Base-by-base conservation (phyloP, 257 asterid species). In the Fraxinus cuspidata region DNA sequence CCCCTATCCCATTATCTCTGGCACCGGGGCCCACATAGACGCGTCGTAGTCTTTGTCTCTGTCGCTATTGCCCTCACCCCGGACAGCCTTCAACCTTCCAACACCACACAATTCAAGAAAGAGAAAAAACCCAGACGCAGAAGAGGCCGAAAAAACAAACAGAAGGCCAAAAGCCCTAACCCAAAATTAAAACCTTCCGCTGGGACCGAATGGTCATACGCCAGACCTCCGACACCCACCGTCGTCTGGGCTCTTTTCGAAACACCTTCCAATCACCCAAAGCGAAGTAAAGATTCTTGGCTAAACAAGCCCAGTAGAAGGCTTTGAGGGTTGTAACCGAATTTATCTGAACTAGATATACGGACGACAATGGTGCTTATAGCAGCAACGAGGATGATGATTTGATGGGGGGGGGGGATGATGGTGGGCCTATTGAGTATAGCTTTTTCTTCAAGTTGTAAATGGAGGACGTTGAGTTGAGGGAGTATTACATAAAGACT, bases 1-100 rank as follows among this genome's bases (percentile, higher is more conserved):
- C n/a, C n/a, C n/a, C n/a, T n/a, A n/a, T n/a, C n/a, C 78, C 97
- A 87, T 79, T 88, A 92, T 75, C 87, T 94, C 44, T 88, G 94
- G 96, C 91, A 87, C 71, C 87, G 77, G 82, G 96, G 93, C 67
- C 98, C 96, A 47, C 97, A 90, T 3, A 60, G 71, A 75, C 9
- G 80, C n/a, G 31, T 81, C 81, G 58, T 79, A 76, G 21, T 65
- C 37, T 5, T 35, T 81, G 35, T 2, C 40, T 21, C 78, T 72
- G 7, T 64, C 81, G n/a, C 79, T 67, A n/a, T n/a, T n/a, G n/a
- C 79, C 71, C 35, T 71, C 58, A 2, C 49, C 77, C 25, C 78
- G 32, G 70, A 28, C 67, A 63, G 32, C 38, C 85, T 87, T 38
- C 85, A 34, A 7, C 88, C 89, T 77, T n/a, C 72, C 0, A 79